phyloP scores from a whole-genome alignment of 306 rosid genomes.

The Morella rubra region DNA sequence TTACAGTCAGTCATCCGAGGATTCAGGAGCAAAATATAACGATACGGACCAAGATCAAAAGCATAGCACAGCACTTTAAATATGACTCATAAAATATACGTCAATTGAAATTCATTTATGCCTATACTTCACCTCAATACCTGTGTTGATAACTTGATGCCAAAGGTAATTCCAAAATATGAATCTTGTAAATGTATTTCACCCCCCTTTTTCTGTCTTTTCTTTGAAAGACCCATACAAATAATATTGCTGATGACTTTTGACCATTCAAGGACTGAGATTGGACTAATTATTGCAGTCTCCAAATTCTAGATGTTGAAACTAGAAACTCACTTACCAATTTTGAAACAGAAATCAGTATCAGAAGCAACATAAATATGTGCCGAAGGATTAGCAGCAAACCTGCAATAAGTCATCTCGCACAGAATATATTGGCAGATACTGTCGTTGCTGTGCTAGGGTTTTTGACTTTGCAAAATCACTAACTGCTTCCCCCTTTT shows the following conservation, averaged over 20 bases:
- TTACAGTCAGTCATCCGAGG: background rate
- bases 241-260: too few species aligned
- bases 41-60: too few species aligned
- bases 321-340: background rate
- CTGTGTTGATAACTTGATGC: background rate
- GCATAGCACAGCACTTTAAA: background rate
- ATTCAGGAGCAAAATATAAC: background rate
- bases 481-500: constrained; percentile 92
- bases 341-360: background rate
- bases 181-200: too few species aligned
- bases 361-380: constrained; percentile 2
- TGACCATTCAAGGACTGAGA: background rate
- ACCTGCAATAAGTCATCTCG: constrained; percentile 96
- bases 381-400: constrained; percentile 22
- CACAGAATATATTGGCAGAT: constrained; percentile 92
- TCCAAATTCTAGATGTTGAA: constrained; percentile 4
- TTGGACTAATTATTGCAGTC: background rate
- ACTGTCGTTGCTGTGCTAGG: constrained; percentile 83
- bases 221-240: background rate
- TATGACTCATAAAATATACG: too few species aligned
- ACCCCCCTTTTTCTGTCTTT: too few species aligned
- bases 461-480: constrained; percentile 93
- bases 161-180: too few species aligned
- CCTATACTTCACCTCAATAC: background rate
- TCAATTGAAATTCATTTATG: background rate